Base-by-base conservation (phyloP, 2,329 filamentous ascomycete species). In the Fusarium avenaceum region DNA sequence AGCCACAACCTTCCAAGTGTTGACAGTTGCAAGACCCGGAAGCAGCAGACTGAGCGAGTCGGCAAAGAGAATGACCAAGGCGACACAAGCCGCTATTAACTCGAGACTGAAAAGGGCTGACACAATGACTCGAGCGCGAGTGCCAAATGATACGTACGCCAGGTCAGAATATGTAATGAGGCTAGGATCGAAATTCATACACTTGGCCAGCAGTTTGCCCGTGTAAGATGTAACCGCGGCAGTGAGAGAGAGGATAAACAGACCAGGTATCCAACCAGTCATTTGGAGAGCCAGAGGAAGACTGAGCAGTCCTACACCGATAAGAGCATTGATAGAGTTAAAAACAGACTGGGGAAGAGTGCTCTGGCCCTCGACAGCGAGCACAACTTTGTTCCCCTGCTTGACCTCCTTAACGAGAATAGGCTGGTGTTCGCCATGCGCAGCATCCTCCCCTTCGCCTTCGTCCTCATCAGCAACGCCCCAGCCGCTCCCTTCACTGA, bases 161-260 rank as follows among this genome's bases (percentile, higher is more conserved):
- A 98, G 83, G 76, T 98, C 95, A 33, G 94, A 96, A 78, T 97
- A 98, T 4, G 95, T 97, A 73, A 97, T 94, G 67, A 97, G 87
- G 50, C 88, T 92, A 62, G 86, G 87, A 79, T 97, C 93, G 22
- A 93, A 87, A 70, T 97, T 91, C 82, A 97, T 90, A 78, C 95
- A 98, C 78, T 91, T 95, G 28, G 93, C 91, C 35, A 97, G 84
- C 14, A 97, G 81, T 71, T 89, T 91, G 14, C 93, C 94, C 1
- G 96, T 98, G 78, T 97, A 97, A 13, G 87, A 87, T 1, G 96
- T 98, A 20, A 91, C 87, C 6, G 87, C 76, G 8, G 93, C 94
- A 22, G 92, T 91, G 49, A 93, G 87, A 14, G 89, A 80, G 56
- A 98, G 84, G 68, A 96, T 91, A 42, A 85, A 66, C 74, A 97